Evolutionary conservation across 768 basidiomycete genomes (phyloP), one percentile per base, ranked within the genome.

Genomic region (Pseudohyphozyma bogoriensis): DNA sequence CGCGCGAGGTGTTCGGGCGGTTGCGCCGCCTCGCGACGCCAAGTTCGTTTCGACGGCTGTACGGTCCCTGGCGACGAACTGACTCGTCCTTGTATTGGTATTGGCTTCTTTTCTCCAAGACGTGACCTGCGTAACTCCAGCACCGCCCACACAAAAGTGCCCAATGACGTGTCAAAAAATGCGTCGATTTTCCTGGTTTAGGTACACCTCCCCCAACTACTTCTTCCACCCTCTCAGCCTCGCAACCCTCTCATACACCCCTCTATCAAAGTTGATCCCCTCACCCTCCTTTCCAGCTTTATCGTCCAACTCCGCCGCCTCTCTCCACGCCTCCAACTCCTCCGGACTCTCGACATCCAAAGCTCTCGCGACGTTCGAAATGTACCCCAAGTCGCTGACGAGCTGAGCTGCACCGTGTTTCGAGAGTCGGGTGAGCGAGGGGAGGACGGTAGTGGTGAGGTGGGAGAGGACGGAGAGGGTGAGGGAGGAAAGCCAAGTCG

Each of bases 401-500:
- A 99, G 79, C 71, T 99, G 95, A 26, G 84, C 83, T 1, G 86
- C 83, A 6, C 92, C 93, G 1, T 79, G 75, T 13, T 72, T 65
- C 3, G 83, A 81, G 50, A 97, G 74, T 2, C 62, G 57, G 4
- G 78, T 75, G 57, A 97, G 86, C 33, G 77, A 76, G 18, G 92
- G 89, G 1, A 99, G 79, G 35, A 89, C 77, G 24, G 76, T 76
- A 31, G 73, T 70, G 5, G 86, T 87, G 49, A 99, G 77, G 71
- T 91, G 81, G 3, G 81, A 77, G 39, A 93, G 78, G 47, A 91
- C 81, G 16, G 85, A 80, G 49, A 86, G 83, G 0, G 89, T 86
- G n/a, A 97, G 80, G 12, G 89, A 91, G 36, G 85, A 81, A 15
- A 97, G 82, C 92, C 93, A 97, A 2, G 88, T 85, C 1, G 88